A percentile compares a stretch with the other conserved stretches of the same genome.
Conservation (phyloP, 108 stramenopile species). For the Cyclotella cryptica region DNA sequence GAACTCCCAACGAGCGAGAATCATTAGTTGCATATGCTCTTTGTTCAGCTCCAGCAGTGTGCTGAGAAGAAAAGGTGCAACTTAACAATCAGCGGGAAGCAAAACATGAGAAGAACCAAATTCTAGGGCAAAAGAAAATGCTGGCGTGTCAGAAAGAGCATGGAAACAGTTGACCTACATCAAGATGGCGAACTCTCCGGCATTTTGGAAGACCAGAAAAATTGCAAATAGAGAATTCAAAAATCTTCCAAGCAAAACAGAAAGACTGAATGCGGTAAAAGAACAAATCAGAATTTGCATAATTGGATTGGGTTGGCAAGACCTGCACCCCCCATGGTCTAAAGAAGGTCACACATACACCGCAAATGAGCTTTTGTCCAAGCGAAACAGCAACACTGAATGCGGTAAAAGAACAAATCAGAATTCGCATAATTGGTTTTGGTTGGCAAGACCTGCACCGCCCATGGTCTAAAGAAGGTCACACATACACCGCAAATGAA, state of each 20-base stretch:
- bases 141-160: background rate
- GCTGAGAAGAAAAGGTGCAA: background rate
- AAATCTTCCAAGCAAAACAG: background rate
- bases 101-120: slow-evolving; percentile 6
- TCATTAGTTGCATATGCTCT: background rate
- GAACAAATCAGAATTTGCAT: no score
- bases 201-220: slow-evolving; percentile 1
- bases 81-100: background rate
- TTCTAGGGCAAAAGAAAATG: background rate
- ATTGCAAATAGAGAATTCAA: background rate
- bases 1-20: background rate
- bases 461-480: no score
- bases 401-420: slow-evolving; percentile 21
- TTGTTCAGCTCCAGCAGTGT: background rate
- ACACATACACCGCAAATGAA: no score
- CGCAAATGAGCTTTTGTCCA: no score
- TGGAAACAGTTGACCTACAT: background rate
- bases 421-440: no score
- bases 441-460: no score
- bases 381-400: slow-evolving; percentile 1
- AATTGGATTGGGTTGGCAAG: no score
- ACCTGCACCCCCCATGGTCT: no score
- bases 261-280: no score
- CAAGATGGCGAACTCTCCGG: background rate
- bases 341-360: no score